Percentiles rank a stretch among this genome's conserved stretches.
phyloP scores from a whole-genome alignment of 2,329 filamentous ascomycete species.

The Cladobotryum mycophilum region DNA sequence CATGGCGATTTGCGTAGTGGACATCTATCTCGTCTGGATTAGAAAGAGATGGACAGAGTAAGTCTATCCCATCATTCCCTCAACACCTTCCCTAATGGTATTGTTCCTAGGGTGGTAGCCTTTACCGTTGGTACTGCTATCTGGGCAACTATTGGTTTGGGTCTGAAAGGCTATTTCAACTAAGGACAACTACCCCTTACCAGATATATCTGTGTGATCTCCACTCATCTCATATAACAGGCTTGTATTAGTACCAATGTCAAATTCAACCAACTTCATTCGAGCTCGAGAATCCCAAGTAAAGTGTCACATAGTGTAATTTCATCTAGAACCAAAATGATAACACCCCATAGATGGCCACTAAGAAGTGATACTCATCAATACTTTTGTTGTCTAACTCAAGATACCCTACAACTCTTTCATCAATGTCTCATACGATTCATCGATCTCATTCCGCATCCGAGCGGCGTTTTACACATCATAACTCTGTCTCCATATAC shows the following conservation, averaged over 20 bases:
- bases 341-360: neutral
- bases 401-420: neutral
- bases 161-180: slow-evolving; percentile 9
- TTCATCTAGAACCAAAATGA: neutral
- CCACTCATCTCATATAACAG: no score
- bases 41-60: slow-evolving; percentile 11
- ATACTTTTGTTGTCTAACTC: slow-evolving; percentile 7
- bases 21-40: slow-evolving; percentile 15
- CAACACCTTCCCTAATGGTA: neutral
- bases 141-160: slow-evolving; percentile 11
- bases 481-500: slow-evolving; percentile 9
- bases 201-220: no score
- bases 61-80: neutral
- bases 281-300: no score
- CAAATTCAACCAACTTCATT: no score
- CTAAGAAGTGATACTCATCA: neutral
- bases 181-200: neutral
- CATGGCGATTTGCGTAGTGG: slow-evolving; percentile 13
- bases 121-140: slow-evolving; percentile 4
- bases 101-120: neutral
- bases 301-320: no score
- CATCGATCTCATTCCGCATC: slow-evolving; percentile 17
- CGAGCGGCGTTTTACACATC: slow-evolving; percentile 16
- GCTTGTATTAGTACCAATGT: no score
- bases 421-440: slow-evolving; percentile 7